These are phyloP conservation scores for Butyriboletus appendiculatus DNA, from an alignment of 1,284 basidiomycete species.

Conservation along the genomic window DNA sequence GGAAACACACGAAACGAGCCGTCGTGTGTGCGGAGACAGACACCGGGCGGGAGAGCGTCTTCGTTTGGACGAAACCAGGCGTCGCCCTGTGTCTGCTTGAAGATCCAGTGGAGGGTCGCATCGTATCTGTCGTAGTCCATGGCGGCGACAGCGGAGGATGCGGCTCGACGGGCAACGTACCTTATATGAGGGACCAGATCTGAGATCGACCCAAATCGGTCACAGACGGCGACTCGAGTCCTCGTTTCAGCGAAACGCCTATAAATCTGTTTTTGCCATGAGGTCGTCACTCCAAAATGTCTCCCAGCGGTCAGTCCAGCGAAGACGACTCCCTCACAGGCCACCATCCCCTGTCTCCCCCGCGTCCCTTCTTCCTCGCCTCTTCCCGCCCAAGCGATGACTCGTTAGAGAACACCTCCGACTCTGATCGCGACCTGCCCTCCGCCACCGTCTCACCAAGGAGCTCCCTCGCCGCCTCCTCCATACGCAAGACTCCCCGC, in stretches of 20 bases:
- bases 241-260: no score
- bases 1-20: constrained; percentile 71
- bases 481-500: constrained; percentile 20
- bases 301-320: constrained; percentile 25
- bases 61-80: constrained; percentile 59
- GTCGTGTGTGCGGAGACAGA: constrained; percentile 63
- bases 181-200: constrained; percentile 18
- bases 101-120: constrained; percentile 38
- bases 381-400: constrained; percentile 19
- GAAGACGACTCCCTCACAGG: constrained; percentile 31
- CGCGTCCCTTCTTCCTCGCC: constrained; percentile 31
- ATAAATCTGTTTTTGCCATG: no score
- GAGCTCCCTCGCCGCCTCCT: constrained; percentile 14
- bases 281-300: background rate
- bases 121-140: constrained; percentile 42
- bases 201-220: constrained; percentile 21
- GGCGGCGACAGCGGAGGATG: constrained; percentile 6
- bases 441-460: constrained; percentile 17
- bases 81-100: constrained; percentile 55
- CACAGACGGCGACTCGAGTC: constrained; percentile 12
- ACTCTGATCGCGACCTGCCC: constrained; percentile 24
- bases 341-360: constrained; percentile 6
- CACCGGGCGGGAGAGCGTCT: constrained; percentile 54
- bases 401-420: constrained; percentile 25
- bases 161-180: background rate